Conservation (phyloP, 2,329 filamentous ascomycete genomes). For the Talaromyces sp. region DNA sequence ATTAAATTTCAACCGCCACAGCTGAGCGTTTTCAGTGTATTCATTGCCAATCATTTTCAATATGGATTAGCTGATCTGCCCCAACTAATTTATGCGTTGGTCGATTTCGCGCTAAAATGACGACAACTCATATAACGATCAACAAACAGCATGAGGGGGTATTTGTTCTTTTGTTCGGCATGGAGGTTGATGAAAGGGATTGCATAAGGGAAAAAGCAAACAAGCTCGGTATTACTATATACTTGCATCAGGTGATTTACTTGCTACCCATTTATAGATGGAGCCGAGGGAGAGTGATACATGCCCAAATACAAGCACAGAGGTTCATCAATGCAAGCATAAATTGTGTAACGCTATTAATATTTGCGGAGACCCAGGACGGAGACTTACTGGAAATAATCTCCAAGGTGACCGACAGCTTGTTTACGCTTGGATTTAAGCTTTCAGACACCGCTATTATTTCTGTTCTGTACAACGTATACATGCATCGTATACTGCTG, state of each 20-base stretch:
- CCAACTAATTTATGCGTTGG: background rate
- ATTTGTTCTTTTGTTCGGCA: background rate
- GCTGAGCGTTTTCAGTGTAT: background rate
- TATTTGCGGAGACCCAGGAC: background rate
- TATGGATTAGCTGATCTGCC: background rate
- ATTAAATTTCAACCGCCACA: background rate
- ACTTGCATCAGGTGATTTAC: background rate
- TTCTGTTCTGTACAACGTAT: background rate
- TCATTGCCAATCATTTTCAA: background rate
- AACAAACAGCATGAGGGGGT: background rate
- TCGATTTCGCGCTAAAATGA: slow-evolving; percentile 4
- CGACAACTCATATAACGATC: slow-evolving; percentile 1
- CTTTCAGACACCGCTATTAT: background rate
- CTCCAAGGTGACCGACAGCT: background rate
- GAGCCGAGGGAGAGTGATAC: background rate
- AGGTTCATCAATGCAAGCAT: background rate
- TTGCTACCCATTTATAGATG: no score
- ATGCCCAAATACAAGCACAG: background rate
- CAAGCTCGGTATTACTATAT: background rate
- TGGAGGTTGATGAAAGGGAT: background rate
- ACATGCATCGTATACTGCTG: background rate
- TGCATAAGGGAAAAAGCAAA: background rate
- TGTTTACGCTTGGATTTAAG: background rate
- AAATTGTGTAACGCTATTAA: background rate
- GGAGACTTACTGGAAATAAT: background rate